Conservation (phyloP, 345 rosid species). For the Erucastrum elatum region DNA sequence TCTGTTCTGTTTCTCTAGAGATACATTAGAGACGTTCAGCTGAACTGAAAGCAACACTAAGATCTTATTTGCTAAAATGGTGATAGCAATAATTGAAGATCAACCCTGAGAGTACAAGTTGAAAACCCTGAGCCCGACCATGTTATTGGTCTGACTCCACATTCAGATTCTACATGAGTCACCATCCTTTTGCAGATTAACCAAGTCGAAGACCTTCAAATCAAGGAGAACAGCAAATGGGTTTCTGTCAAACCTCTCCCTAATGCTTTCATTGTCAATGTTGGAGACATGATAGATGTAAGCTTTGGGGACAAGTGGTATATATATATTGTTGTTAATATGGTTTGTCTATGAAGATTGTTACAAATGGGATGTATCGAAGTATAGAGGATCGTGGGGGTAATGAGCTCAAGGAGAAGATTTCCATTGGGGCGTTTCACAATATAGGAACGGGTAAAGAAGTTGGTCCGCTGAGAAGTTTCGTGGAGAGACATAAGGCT, state of each 20-base stretch:
- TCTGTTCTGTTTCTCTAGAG: constrained; percentile 32
- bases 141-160: constrained; percentile 45
- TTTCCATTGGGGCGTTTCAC: constrained; percentile 40
- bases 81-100: constrained; percentile 42
- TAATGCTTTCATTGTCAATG: constrained; percentile 26
- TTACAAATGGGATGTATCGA: constrained; percentile 43
- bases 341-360: constrained; percentile 31
- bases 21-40: constrained; percentile 38
- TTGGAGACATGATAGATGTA: constrained; percentile 33
- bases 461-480: constrained; percentile 37
- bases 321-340: not conserved
- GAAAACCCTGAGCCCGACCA: constrained; percentile 40
- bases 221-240: constrained; percentile 49
- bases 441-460: constrained; percentile 25
- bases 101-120: constrained; percentile 42
- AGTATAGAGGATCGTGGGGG: constrained; percentile 46
- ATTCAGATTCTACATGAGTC: constrained; percentile 49
- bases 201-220: constrained; percentile 57
- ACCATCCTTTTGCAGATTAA: constrained; percentile 51
- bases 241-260: constrained; percentile 31
- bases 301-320: not conserved
- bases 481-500: constrained; percentile 23
- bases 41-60: constrained; percentile 42
- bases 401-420: constrained; percentile 43
- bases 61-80: constrained; percentile 40